Base-by-base conservation (phyloP, 768 basidiomycete genomes). In the Russula foetens region DNA sequence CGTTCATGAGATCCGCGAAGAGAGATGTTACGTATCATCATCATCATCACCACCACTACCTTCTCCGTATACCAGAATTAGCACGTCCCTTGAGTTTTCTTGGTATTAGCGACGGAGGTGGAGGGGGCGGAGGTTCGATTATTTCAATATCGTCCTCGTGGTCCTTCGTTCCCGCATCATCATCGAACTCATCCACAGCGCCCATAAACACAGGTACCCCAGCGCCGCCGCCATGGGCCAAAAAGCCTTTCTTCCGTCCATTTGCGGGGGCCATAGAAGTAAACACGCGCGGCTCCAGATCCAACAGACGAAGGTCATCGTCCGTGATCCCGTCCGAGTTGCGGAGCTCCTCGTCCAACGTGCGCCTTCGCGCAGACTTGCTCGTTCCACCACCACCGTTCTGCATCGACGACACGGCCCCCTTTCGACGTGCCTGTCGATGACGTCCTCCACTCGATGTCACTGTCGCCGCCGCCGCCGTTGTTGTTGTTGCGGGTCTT, bases 221-320 rank as follows among this genome's bases (percentile, higher is more conserved):
- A 24, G 84, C 88, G 11, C 79, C 88, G 0, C 90, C 89, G 14
- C 89, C 89, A 66, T 82, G 84, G 4, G 86, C 84, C 23, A 90
- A 74, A 63, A 90, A 92, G 2, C 86, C 85, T 5, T 69, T 73
- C 19, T 77, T 81, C 53, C 77, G 76, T 43, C 75, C 81, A 12
- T 86, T 86, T 19, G 79, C 85, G 2, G 75, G 70, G 14, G 83
- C 77, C 15, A 81, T 73, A 24, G 76, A 79, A 59, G 75, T 77
- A 1, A 86, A 83, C 21, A 70, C 33, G 7, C 69, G 71, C 12
- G 74, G 59, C n/a, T 75, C 79, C n/a, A 69, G 69, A 8, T 75
- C 76, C 41, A 69, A 69, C 23, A 74, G 72, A 3, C 46, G 49
- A 12, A 55, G 29, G 35, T 72, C 73, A 1, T 71, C 74, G 26